A percentile compares a stretch with the other conserved stretches of the same genome.
Conservation (phyloP, 164 flowering plant species). For the Kalanchoe fedtschenkoi region DNA sequence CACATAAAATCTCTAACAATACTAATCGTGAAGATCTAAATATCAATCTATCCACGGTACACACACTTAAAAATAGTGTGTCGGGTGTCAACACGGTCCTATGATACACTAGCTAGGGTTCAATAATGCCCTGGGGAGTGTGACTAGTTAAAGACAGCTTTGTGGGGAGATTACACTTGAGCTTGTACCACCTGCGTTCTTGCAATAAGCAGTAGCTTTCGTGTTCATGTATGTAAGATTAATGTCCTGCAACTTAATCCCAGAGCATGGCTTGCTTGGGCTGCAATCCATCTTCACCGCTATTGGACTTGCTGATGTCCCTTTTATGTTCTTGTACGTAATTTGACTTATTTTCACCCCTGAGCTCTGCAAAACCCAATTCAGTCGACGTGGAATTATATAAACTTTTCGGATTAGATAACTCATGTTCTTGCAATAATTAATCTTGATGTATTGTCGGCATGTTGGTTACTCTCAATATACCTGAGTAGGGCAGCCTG, state of each 20-base stretch:
- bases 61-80: no score
- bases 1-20: no score
- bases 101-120: no score
- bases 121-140: no score
- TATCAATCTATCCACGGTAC: no score
- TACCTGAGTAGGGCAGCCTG: constrained; percentile 32
- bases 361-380: constrained; percentile 19
- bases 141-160: constrained; percentile 28
- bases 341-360: constrained; percentile 30
- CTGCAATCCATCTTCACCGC: constrained; percentile 30
- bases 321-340: constrained; percentile 27
- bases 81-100: no score
- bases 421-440: no score
- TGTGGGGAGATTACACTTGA: constrained; percentile 19
- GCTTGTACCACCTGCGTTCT: constrained; percentile 15
- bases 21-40: no score
- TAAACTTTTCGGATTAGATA: no score
- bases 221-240: constrained; percentile 16
- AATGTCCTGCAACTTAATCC: constrained; percentile 20
- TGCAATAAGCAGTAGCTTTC: constrained; percentile 21
- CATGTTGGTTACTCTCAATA: no score
- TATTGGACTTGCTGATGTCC: constrained; percentile 27
- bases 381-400: no score
- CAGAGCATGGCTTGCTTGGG: constrained; percentile 25
- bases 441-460: not conserved